Conservation (phyloP, 306 rosid genomes). For the Rubus idaeus region DNA sequence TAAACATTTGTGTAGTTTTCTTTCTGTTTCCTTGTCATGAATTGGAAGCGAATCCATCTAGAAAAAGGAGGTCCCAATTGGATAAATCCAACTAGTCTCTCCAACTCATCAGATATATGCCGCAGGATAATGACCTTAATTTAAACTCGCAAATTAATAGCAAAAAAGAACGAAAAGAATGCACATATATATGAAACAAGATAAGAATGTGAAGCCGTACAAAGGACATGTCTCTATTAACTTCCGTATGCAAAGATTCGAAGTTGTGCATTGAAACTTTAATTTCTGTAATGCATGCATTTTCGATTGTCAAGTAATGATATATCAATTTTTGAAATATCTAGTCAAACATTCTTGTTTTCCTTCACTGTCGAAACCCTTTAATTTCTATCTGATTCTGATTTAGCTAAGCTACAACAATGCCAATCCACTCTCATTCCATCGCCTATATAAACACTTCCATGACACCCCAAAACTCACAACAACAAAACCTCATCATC, state of each 20-base stretch:
- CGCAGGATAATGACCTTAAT: background rate
- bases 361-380: background rate
- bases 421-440: background rate
- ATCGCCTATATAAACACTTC: slow-evolving; percentile 8
- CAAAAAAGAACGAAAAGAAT: background rate
- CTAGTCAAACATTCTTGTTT: background rate
- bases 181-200: background rate
- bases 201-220: slow-evolving; percentile 45
- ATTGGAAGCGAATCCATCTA: slow-evolving; percentile 22
- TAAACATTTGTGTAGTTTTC: background rate
- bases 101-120: slow-evolving; percentile 4
- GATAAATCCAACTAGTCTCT: slow-evolving; percentile 30
- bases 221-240: slow-evolving; percentile 45
- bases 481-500: slow-evolving; percentile 1
- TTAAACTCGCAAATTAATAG: background rate
- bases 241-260: slow-evolving; percentile 30
- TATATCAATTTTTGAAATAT: background rate
- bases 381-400: background rate
- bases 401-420: background rate
- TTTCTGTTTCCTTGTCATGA: slow-evolving; percentile 22
- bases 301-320: background rate
- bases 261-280: background rate
- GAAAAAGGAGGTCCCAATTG: slow-evolving; percentile 35
- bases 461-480: slow-evolving; percentile 4
- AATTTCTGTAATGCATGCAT: background rate